Evolutionary conservation across 306 rosid genomes (phyloP).

Genomic region (Prosopis cineraria): DNA sequence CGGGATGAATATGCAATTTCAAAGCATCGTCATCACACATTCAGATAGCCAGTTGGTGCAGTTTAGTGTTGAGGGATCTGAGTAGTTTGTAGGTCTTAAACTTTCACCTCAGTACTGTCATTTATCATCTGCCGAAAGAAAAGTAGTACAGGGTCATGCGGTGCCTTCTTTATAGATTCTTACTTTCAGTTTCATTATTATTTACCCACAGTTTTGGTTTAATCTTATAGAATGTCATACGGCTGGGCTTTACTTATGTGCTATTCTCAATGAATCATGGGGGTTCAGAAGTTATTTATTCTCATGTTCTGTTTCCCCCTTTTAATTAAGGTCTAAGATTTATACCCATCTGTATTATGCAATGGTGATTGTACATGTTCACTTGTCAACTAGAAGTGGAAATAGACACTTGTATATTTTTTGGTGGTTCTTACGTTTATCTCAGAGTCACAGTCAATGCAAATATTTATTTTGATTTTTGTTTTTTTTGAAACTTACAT

Average conservation of each 20-base stretch:
- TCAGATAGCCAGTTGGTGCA: neutral
- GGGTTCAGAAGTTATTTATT: neutral
- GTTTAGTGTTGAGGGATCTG: neutral
- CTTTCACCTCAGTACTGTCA: neutral
- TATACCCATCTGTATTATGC: neutral
- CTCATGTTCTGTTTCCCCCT: neutral
- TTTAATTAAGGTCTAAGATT: neutral
- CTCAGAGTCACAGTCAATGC: neutral
- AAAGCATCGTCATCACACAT: neutral
- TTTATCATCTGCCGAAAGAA: neutral
- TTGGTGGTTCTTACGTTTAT: neutral
- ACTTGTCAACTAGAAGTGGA: neutral
- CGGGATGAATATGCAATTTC: neutral
- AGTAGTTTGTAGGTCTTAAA: neutral
- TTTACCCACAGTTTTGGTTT: neutral
- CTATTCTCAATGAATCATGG: neutral
- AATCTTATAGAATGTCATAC: neutral
- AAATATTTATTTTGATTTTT: neutral
- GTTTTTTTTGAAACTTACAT: neutral
- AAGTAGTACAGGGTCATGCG: neutral
- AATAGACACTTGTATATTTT: neutral
- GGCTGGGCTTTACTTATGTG: neutral
- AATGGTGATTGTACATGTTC: neutral
- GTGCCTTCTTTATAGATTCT: neutral
- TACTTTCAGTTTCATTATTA: neutral